Evolutionary conservation across 2,329 filamentous ascomycete species (phyloP), one percentile per base, ranked within the genome.

Genomic region (Metarhizium sp.): DNA sequence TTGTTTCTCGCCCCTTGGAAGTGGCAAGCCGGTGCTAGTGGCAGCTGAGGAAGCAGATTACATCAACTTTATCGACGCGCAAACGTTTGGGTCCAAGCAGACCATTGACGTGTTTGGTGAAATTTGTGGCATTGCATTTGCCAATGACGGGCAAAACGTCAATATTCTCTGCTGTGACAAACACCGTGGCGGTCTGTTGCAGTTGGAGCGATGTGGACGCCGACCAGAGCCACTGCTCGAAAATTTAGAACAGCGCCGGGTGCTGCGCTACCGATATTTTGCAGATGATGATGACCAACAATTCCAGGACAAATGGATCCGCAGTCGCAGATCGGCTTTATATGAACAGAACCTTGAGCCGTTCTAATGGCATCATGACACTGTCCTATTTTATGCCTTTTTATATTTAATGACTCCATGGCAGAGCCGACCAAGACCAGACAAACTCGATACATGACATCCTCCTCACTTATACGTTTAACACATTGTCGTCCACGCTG

Each of bases 11-110:
- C 87, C 88, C 0, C 68, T 82, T 2, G 87, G 87, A 18, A 82
- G 82, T 52, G 87, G 87, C 2, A 79, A 78, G 59, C 78, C 80
- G 3, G 76, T 89, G 1, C 76, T 92, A 13, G 78, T 90, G 11
- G 84, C 85, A 2, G 87, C 86, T 2, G 89, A 92, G 67, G 86
- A 88, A 64, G 86, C 88, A 38, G 88, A 92, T 65, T 81, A 81
- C 56, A 71, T 92, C 64, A 85, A 80, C 65, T 74, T 92, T 49
- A 85, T 91, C 61, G 84, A 91, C 60, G 85, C 82, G 0, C 74
- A 79, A 62, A 83, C 75, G 0, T 88, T 84, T 62, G 69, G 74
- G 25, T 77, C 77, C n/a, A 83, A 84, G 67, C 88, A 92, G 68
- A 81, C 80, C 0, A 71, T 92, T 10, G 85, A 88, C 58, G 78